Evolutionary conservation across 495 filamentous ascomycete genomes (phyloP), one percentile per base, ranked within the genome.

Genomic region (Parmelia sp.): DNA sequence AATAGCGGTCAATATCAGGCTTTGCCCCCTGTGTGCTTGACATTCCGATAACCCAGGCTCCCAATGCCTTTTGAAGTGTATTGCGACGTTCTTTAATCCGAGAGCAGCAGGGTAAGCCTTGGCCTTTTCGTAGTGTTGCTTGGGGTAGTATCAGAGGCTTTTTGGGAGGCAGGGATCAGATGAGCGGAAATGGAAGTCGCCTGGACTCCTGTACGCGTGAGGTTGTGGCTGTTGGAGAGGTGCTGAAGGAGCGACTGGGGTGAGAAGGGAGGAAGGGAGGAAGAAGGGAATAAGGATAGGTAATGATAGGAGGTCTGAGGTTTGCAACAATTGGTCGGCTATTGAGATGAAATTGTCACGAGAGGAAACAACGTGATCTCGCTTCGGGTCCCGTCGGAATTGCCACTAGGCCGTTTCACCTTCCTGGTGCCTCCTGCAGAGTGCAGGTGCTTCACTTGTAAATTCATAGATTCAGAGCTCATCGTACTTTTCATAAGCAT

Each of bases 1-100:
- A 88, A 75, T 96, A 97, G 72, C 92, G 89, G 79, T 97, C 94
- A 78, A 92, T 85, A 79, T 89, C 90, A 65, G 80, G 78, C 60
- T 71, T 69, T 58, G 71, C 72, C 42, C 65, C 65, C 44, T 66
- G 65, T 12, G 64, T 65, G 62, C 68, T 73, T 25, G 76, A 70
- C 76, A 78, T 78, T 12, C 39, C 37, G 56, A 58, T 45, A 9
- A 19, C 15, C 62, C 42, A 51, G 33, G 29, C 62, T 36, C 42
- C 49, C n/a, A n/a, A 39, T 27, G 33, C 45, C 56, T 64, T 53
- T 53, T 33, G 17, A 53, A 37, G 9, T 59, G 35, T 31, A 57
- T 17, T 27, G 57, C 67, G 21, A 60, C 40, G 45, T 59, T 57
- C 29, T 66, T 57, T 39, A 37, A 36, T 56, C 61, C 10, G 33